Conservation (phyloP, 2,329 filamentous ascomycete species). For the Aureobasidium sp. region DNA sequence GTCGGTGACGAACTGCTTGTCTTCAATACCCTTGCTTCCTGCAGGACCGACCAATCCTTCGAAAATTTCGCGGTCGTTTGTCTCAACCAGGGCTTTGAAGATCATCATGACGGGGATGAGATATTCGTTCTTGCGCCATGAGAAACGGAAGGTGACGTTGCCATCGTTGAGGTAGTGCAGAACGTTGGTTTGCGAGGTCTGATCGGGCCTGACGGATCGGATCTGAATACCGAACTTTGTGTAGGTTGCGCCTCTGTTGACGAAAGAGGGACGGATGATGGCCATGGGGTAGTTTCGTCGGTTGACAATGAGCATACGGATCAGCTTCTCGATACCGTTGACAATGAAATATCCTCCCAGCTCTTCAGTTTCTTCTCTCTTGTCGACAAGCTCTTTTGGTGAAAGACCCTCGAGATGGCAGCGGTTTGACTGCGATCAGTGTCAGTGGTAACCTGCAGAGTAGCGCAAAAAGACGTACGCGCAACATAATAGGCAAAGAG, state of each 20-base stretch:
- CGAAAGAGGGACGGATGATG: constrained; percentile 84
- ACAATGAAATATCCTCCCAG: constrained; percentile 95
- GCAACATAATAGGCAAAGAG: constrained; percentile 86
- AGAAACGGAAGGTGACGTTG: constrained; percentile 94
- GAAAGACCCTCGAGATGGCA: constrained; percentile 86
- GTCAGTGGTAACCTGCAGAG: constrained; percentile 21
- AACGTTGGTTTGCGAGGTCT: constrained; percentile 95
- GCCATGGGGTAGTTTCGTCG: constrained; percentile 93
- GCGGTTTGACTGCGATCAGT: constrained; percentile 60
- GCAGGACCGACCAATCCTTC: constrained; percentile 79
- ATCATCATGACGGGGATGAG: constrained; percentile 97
- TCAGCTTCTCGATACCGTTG: constrained; percentile 95
- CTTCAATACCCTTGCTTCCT: constrained; percentile 68
- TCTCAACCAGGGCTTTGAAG: constrained; percentile 88
- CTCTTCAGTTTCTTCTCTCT: constrained; percentile 94
- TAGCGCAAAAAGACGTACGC: constrained; percentile 46
- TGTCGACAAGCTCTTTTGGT: constrained; percentile 72
- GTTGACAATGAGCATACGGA: constrained; percentile 84
- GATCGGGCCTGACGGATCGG: constrained; percentile 88
- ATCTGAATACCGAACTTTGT: constrained; percentile 87
- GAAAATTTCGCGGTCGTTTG: constrained; percentile 93
- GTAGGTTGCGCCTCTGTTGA: constrained; percentile 78
- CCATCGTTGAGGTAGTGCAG: constrained; percentile 93
- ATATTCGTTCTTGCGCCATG: constrained; percentile 95
- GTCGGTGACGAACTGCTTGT: constrained; percentile 86